These are phyloP conservation scores for Lentinula boryana DNA, from an alignment of 768 basidiomycete species.

Conservation along the genomic window DNA sequence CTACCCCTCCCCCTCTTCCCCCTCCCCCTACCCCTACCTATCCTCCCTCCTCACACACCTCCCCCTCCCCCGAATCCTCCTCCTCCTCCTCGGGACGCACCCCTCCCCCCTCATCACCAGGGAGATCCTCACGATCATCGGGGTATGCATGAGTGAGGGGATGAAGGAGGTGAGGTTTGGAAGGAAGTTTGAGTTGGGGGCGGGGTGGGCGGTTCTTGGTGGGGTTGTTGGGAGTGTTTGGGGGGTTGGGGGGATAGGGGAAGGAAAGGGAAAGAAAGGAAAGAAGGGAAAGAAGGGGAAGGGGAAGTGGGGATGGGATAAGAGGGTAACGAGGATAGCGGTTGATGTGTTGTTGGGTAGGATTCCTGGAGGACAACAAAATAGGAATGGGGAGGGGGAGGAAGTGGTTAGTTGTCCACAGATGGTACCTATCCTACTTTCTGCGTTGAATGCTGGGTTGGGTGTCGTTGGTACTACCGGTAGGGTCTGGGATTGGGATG, in stretches of 20 bases:
- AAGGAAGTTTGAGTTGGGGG: slow-evolving; percentile 78
- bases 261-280: too few species aligned
- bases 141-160: slow-evolving; percentile 37
- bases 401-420: slow-evolving; percentile 50
- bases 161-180: slow-evolving; percentile 15
- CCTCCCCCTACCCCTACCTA: slow-evolving; percentile 63
- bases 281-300: too few species aligned
- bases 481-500: too few species aligned
- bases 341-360: slow-evolving; percentile 66
- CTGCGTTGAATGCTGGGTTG: slow-evolving; percentile 59
- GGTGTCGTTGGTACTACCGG: slow-evolving; percentile 29
- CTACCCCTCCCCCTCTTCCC: slow-evolving; percentile 56
- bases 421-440: slow-evolving; percentile 68
- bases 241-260: too few species aligned
- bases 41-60: slow-evolving; percentile 39
- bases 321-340: slow-evolving; percentile 56
- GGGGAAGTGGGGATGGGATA: slow-evolving; percentile 46
- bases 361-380: slow-evolving; percentile 17
- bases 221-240: slow-evolving; percentile 35
- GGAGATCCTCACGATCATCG: slow-evolving; percentile 55
- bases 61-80: slow-evolving; percentile 71
- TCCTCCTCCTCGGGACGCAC: slow-evolving; percentile 76
- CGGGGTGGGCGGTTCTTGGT: slow-evolving; percentile 77
- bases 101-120: slow-evolving; percentile 55
- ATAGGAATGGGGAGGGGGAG: slow-evolving; percentile 13